phyloP scores from a whole-genome alignment of 306 rosid species.

The Prosopis cineraria region DNA sequence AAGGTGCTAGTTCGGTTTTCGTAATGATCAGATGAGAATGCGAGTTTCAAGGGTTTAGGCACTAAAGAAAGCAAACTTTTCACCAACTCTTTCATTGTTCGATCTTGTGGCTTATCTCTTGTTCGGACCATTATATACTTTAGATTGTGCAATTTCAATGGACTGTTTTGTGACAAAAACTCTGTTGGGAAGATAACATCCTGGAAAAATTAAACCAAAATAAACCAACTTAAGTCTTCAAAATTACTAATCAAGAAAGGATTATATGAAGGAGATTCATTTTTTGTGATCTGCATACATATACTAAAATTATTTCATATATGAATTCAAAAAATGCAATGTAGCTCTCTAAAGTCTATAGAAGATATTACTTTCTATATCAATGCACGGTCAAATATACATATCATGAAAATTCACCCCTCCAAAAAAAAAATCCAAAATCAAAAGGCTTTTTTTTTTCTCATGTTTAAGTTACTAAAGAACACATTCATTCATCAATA shows the following conservation, averaged over 20 bases:
- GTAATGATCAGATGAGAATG: background rate
- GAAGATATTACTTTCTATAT: too few species aligned
- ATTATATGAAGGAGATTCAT: background rate
- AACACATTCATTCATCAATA: too few species aligned
- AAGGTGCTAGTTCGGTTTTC: background rate
- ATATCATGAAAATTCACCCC: too few species aligned
- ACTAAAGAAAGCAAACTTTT: background rate
- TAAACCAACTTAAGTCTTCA: background rate
- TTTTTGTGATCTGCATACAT: too few species aligned
- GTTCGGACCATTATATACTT: background rate
- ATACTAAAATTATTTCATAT: too few species aligned
- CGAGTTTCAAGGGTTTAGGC: background rate
- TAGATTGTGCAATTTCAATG: background rate
- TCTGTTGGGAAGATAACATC: background rate
- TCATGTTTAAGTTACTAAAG: too few species aligned
- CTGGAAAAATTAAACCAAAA: background rate
- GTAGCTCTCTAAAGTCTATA: too few species aligned
- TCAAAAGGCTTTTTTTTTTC: too few species aligned
- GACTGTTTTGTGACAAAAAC: background rate
- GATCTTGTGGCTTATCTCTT: background rate
- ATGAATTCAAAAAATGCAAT: too few species aligned
- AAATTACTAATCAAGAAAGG: too few species aligned
- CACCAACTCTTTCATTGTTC: background rate
- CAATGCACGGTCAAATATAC: too few species aligned
- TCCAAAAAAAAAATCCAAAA: too few species aligned